phyloP scores from a whole-genome alignment of 768 basidiomycete species.

The Russula abietina region DNA sequence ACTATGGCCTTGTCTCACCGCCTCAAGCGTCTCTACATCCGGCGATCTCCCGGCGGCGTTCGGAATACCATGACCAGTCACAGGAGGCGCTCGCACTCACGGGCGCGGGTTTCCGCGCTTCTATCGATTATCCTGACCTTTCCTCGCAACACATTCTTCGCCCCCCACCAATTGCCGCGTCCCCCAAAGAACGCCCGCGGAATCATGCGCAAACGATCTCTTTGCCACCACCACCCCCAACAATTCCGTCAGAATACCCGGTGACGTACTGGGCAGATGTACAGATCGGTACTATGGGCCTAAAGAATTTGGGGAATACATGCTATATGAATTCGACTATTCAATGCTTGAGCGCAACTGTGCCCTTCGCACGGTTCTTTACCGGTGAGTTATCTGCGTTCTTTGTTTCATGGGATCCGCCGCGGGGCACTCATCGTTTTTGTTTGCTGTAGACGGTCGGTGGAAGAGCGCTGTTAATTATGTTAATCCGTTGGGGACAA shows the following conservation, averaged over 20 bases:
- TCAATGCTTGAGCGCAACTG: conserved; percentile 92
- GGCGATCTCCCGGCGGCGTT: conserved; percentile 62
- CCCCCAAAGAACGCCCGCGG: conserved; percentile 70
- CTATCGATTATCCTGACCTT: conserved; percentile 81
- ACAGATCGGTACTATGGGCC: conserved; percentile 71
- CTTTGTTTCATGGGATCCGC: not conserved
- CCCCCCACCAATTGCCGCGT: conserved; percentile 74
- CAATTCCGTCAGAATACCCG: conserved; percentile 70
- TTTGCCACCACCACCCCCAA: conserved; percentile 51
- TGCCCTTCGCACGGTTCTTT: conserved; percentile 91
- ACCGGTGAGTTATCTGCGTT: conserved; percentile 48
- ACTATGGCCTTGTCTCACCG: conserved; percentile 47
- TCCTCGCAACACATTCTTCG: conserved; percentile 55
- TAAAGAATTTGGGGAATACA: conserved; percentile 95
- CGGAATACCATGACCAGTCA: conserved; percentile 76
- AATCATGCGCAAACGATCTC: conserved; percentile 35
- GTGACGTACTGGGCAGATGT: conserved; percentile 80
- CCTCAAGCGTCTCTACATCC: conserved; percentile 84
- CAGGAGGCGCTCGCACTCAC: conserved; percentile 48
- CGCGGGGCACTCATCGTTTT: not conserved
- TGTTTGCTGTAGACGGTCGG: conserved; percentile 51
- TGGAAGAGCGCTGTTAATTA: conserved; percentile 83
- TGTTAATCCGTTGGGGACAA: conserved; percentile 80
- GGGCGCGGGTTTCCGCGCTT: conserved; percentile 38
- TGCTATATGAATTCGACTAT: conserved; percentile 99